Base-by-base conservation (phyloP, 345 rosid species). In the Sisymbrium irio region DNA sequence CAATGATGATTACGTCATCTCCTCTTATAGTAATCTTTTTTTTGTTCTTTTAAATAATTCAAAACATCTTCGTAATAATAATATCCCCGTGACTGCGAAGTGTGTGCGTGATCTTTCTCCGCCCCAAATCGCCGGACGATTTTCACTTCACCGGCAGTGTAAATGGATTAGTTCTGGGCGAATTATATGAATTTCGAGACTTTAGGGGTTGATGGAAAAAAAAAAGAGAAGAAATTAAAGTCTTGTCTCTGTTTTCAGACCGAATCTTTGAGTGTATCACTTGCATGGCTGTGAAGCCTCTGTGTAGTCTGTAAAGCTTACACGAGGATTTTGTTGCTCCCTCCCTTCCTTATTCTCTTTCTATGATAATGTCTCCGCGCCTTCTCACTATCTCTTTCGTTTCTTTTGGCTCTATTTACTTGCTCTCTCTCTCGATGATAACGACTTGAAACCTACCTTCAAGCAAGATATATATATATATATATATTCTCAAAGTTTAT, bases 241-340 rank as follows among this genome's bases (percentile, higher is more conserved):
- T 22, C 55, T 59, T 53, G 75, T 78, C 62, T 66, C 39, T 69
- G 73, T 55, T 57, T 40, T 61, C 35, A 76, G 72, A 62, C 65
- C 27, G 71, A 54, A 62, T 58, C 77, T 66, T 64, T 57, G 27
- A 78, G 76, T 71, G 69, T 32, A 65, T 72, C 54, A 67, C 74
- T 74, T 85, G 90, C 96, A 89, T 89, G 92, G 89, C 84, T 79
- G 81, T 68, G 62, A 79, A 74, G 76, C 72, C 79, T 82, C 72
- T 75, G 64, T 81, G 83, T 79, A 53, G 63, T 80, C 80, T 78
- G 44, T 74, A 78, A 82, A 80, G 82, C 88, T 84, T 80, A 70
- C 92, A 86, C 93, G 86, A 79, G 85, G 79, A 77, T 81, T 67
- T 70, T 75, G 77, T 76, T 84, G 80, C 78, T 79, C 79, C 83